Percentiles rank a stretch among this genome's conserved stretches.
Conservation (phyloP, 1,139 yeast species). For the Diutina pseudorugosa region DNA sequence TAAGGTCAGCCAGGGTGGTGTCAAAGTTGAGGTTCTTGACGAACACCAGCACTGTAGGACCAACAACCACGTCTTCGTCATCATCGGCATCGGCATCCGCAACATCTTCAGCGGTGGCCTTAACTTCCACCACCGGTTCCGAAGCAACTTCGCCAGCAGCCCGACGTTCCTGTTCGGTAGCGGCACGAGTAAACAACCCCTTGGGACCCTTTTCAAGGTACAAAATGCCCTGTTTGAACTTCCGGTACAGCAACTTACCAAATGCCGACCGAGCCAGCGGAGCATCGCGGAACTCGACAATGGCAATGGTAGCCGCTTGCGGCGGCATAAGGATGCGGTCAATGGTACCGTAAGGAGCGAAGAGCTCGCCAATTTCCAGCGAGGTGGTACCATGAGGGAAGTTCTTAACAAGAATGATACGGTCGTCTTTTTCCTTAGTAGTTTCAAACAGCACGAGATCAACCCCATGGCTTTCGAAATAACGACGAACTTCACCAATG, state of each 20-base stretch:
- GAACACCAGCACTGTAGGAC: conserved; percentile 76
- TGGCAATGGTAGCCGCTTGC: conserved; percentile 81
- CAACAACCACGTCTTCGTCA: conserved; percentile 27
- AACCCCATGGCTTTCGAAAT: conserved; percentile 75
- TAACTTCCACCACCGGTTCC: conserved; percentile 25
- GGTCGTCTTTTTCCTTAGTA: conserved; percentile 69
- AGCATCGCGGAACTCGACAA: conserved; percentile 78
- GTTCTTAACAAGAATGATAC: conserved; percentile 72
- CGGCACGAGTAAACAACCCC: conserved; percentile 57
- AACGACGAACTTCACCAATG: conserved; percentile 79
- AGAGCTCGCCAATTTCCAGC: conserved; percentile 72
- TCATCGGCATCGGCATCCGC: conserved; percentile 23
- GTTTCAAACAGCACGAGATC: conserved; percentile 59
- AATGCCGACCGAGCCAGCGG: conserved; percentile 88
- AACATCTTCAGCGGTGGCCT: conserved; percentile 28
- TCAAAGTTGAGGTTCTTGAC: conserved; percentile 85
- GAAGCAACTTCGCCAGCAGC: conserved; percentile 12
- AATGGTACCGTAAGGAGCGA: conserved; percentile 68
- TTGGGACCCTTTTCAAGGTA: conserved; percentile 93
- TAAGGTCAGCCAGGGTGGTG: conserved; percentile 50
- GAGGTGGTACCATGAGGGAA: conserved; percentile 78
- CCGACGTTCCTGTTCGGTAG: conserved; percentile 24
- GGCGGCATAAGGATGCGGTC: conserved; percentile 88
- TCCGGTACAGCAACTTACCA: conserved; percentile 71
- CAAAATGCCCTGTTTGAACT: conserved; percentile 75